These are phyloP conservation scores for Mycena sp. DNA, from an alignment of 1,284 basidiomycete species.

Conservation along the genomic window DNA sequence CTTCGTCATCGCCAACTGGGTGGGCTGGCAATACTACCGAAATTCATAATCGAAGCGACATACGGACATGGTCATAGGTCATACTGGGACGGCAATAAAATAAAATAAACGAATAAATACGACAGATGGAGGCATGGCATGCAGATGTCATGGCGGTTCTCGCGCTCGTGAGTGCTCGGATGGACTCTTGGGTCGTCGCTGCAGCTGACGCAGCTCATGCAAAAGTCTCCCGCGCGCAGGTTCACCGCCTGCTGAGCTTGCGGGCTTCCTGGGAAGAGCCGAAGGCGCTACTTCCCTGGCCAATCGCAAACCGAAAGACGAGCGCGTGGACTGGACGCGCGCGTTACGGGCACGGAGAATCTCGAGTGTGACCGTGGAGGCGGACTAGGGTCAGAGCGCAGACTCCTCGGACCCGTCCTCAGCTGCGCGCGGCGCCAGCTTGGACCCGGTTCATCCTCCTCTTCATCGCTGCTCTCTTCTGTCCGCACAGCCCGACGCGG, in stretches of 20 bases:
- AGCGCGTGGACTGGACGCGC: constrained; percentile 40
- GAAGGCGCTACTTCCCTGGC: neutral
- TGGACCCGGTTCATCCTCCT: constrained; percentile 39
- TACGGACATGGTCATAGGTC: constrained; percentile 7
- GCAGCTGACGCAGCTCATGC: constrained; percentile 66
- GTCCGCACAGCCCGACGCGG: constrained; percentile 41
- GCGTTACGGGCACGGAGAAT: constrained; percentile 28
- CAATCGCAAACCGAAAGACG: constrained; percentile 27
- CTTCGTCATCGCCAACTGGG: constrained; percentile 97
- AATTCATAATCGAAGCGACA: constrained; percentile 63
- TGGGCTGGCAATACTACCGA: constrained; percentile 94
- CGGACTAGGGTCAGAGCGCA: constrained; percentile 41
- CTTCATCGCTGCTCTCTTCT: constrained; percentile 37
- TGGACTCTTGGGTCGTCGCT: constrained; percentile 55
- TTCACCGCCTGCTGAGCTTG: constrained; percentile 41
- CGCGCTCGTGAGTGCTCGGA: constrained; percentile 43
- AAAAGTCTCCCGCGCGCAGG: constrained; percentile 58
- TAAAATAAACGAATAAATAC: constrained; percentile 43
- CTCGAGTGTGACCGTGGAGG: constrained; percentile 25
- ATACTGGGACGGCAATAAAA: constrained; percentile 18
- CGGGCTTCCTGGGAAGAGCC: constrained; percentile 26
- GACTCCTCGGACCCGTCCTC: constrained; percentile 34
- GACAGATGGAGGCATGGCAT: constrained; percentile 23
- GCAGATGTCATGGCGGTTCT: constrained; percentile 45
- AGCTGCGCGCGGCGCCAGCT: constrained; percentile 10